Conservation (phyloP, 1,284 basidiomycete genomes). For the Irpex lacteus region DNA sequence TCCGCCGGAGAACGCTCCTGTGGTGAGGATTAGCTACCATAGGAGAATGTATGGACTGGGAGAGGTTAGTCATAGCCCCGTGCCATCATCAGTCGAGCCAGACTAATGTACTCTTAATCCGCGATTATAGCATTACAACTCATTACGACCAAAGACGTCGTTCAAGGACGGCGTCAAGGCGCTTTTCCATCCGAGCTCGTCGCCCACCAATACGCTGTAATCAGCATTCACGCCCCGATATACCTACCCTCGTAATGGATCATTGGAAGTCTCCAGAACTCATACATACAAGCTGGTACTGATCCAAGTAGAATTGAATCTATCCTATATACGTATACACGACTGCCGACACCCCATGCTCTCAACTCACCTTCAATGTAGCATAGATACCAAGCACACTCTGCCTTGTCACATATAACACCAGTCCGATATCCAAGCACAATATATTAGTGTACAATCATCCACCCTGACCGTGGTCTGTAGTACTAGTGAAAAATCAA, state of each 20-base stretch:
- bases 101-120: too few species aligned
- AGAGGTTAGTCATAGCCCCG: slow-evolving; percentile 58
- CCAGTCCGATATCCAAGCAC: neutral
- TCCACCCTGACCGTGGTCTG: too few species aligned
- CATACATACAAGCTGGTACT: neutral
- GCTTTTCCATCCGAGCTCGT: slow-evolving; percentile 23
- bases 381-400: neutral
- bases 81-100: neutral
- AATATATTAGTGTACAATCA: slow-evolving; percentile 1
- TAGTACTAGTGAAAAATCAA: too few species aligned
- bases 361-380: neutral
- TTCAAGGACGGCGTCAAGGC: slow-evolving; percentile 41
- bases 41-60: slow-evolving; percentile 90
- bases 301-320: too few species aligned
- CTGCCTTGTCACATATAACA: neutral
- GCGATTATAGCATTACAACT: slow-evolving; percentile 78
- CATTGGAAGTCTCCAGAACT: neutral
- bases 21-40: slow-evolving; percentile 86
- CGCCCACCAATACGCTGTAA: slow-evolving; percentile 1
- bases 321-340: neutral
- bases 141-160: slow-evolving; percentile 56
- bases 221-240: neutral
- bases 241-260: neutral
- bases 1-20: slow-evolving; percentile 32
- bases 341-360: neutral